Percentiles rank a stretch among this genome's conserved stretches.
phyloP scores from a whole-genome alignment of 2,329 filamentous ascomycete genomes.

The Trichoderma breve region DNA sequence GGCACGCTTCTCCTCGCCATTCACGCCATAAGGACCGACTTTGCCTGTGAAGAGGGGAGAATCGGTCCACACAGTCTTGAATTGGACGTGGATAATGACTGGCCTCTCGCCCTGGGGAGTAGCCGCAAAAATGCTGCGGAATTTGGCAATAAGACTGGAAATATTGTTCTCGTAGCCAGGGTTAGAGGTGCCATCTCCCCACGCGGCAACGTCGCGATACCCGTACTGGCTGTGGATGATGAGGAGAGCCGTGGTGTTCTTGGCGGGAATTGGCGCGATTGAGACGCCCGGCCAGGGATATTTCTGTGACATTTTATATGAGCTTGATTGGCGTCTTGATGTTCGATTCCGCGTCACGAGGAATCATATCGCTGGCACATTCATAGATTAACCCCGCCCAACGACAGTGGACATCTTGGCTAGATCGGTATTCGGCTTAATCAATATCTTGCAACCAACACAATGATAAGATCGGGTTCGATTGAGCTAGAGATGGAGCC shows the following conservation, averaged over 20 bases:
- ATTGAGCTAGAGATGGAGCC: background rate
- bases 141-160: conserved; percentile 6
- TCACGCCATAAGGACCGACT: conserved; percentile 13
- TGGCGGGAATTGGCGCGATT: background rate
- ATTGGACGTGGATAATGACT: conserved; percentile 20
- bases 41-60: conserved; percentile 14
- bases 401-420: background rate
- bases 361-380: background rate
- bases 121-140: background rate
- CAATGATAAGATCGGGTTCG: background rate
- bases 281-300: background rate
- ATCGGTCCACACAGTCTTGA: conserved; percentile 20
- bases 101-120: conserved; percentile 2
- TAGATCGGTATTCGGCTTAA: background rate
- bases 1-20: conserved; percentile 19
- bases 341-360: background rate
- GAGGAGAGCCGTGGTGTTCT: conserved; percentile 21
- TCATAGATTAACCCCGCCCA: background rate
- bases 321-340: background rate
- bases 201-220: conserved; percentile 1
- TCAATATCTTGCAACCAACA: background rate
- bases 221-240: conserved; percentile 24
- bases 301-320: background rate
- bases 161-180: conserved; percentile 17
- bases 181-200: conserved; percentile 9